Conservation (phyloP, 306 rosid species). For the Ceratonia siliqua region DNA sequence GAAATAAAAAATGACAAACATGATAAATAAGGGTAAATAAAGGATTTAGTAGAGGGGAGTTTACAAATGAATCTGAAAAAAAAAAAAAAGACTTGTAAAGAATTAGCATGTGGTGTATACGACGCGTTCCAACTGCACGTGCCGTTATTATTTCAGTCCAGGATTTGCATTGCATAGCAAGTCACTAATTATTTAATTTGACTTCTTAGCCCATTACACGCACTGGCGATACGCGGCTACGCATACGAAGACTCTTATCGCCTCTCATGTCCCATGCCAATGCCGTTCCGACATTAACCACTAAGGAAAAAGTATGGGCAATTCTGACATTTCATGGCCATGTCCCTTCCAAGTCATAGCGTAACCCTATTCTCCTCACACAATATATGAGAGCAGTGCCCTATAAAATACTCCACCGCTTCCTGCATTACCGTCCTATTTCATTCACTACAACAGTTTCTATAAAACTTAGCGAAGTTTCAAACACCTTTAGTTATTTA, state of each 20-base stretch:
- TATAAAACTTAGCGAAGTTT: not conserved
- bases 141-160: not conserved
- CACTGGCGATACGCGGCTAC: slow-evolving; percentile 5
- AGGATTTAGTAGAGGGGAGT: too few relatives aligned
- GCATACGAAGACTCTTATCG: not conserved
- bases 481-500: not conserved
- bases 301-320: not conserved
- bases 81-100: not conserved
- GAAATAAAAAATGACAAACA: too few relatives aligned
- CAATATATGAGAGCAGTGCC: not conserved
- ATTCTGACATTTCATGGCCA: not conserved
- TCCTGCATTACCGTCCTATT: not conserved
- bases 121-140: not conserved
- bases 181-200: too few relatives aligned
- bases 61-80: too few relatives aligned
- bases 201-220: too few relatives aligned
- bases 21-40: too few relatives aligned
- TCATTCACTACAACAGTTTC: not conserved
- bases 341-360: not conserved
- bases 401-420: too few relatives aligned
- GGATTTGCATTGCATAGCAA: too few relatives aligned
- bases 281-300: not conserved
- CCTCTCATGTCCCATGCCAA: not conserved
- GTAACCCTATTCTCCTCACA: too few relatives aligned
- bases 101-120: not conserved